Percentiles rank a stretch among this genome's conserved stretches.
phyloP scores from a whole-genome alignment of 1,284 basidiomycete species.

The Mycena citricolor region DNA sequence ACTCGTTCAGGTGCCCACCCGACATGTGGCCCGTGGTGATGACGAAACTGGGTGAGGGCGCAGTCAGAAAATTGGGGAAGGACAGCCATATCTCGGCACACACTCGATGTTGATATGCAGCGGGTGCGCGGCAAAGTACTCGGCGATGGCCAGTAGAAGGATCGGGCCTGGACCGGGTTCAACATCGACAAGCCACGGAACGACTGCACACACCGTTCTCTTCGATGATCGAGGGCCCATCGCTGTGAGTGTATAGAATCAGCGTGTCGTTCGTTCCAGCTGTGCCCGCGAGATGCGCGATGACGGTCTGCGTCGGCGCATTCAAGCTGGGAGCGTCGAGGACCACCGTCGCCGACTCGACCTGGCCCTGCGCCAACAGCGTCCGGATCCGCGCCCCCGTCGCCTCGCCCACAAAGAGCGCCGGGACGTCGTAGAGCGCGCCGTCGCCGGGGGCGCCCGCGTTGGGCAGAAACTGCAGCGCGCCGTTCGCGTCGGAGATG shows the following conservation, averaged over 20 bases:
- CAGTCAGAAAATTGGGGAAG: too few relatives aligned
- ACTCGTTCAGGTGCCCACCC: conserved; percentile 30
- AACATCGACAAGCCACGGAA: neutral
- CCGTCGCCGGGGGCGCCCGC: conserved; percentile 29
- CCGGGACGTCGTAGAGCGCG: conserved; percentile 28
- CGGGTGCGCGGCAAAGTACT: conserved; percentile 28
- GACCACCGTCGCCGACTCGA: conserved; percentile 29
- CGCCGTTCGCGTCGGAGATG: conserved; percentile 31
- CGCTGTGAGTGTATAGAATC: conserved; percentile 32
- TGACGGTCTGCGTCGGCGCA: conserved; percentile 26
- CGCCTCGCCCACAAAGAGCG: conserved; percentile 31
- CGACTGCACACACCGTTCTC: conserved; percentile 28
- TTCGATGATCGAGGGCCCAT: conserved; percentile 31
- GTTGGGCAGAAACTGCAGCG: conserved; percentile 31
- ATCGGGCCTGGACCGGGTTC: conserved; percentile 26
- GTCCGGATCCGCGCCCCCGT: conserved; percentile 30
- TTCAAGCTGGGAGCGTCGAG: conserved; percentile 29
- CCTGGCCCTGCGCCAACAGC: conserved; percentile 23
- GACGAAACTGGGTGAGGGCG: conserved; percentile 27
- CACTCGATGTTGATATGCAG: conserved; percentile 31
- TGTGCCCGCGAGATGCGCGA: conserved; percentile 29
- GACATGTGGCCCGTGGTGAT: conserved; percentile 34
- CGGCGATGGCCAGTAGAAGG: conserved; percentile 31
- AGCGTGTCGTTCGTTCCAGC: conserved; percentile 25
- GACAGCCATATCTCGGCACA: too few relatives aligned